phyloP scores from a whole-genome alignment of 768 basidiomycete genomes.

The Amanita pseudoporphyria region DNA sequence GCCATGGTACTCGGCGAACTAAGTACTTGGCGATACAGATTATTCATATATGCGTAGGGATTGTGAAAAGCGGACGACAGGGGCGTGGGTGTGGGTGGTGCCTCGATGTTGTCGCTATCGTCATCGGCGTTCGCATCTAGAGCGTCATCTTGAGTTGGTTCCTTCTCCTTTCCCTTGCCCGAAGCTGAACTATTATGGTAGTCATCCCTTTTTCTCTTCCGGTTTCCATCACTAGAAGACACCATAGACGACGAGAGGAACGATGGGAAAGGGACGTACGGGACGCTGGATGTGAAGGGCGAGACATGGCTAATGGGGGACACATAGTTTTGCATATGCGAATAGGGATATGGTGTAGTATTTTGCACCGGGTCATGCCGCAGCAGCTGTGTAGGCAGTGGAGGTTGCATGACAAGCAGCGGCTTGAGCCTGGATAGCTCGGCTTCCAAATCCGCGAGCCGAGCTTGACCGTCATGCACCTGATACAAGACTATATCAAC shows the following conservation, averaged over 20 bases:
- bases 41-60: slow-evolving; percentile 8
- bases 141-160: background rate
- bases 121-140: slow-evolving; percentile 3
- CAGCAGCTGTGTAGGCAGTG: slow-evolving; percentile 15
- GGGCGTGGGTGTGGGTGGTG: background rate
- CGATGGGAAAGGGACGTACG: background rate
- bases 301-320: background rate
- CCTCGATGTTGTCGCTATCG: slow-evolving; percentile 3
- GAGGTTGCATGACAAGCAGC: slow-evolving; percentile 56
- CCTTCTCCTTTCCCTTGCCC: slow-evolving; percentile 10
- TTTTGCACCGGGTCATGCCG: background rate
- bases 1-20: slow-evolving; percentile 9
- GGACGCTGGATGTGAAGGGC: background rate
- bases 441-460: slow-evolving; percentile 46
- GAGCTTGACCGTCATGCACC: slow-evolving; percentile 49
- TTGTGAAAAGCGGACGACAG: background rate
- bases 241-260: background rate
- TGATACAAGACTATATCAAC: slow-evolving; percentile 17
- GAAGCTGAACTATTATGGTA: background rate
- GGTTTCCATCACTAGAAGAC: background rate
- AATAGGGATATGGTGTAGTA: background rate
- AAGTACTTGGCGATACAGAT: background rate
- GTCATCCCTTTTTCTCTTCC: slow-evolving; percentile 4
- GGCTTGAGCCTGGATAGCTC: slow-evolving; percentile 62
- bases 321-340: slow-evolving; percentile 6